Conservation (phyloP, 208 protist genomes). For the Balamuthia mandrillaris region DNA sequence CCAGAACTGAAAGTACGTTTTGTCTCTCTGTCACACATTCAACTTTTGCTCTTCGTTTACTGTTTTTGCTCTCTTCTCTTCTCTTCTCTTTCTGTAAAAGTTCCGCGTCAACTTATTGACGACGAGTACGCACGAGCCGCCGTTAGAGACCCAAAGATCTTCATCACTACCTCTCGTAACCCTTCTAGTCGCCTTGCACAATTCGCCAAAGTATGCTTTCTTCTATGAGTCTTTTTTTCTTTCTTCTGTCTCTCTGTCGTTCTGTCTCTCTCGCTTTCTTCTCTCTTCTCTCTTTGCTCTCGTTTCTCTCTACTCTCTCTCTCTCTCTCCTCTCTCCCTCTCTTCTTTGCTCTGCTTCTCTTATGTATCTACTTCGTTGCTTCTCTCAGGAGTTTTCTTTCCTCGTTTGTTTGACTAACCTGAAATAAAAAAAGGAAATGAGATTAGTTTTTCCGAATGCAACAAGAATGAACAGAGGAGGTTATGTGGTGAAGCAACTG, state of each 20-base stretch:
- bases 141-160: slow-evolving; percentile 91
- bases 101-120: no score
- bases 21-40: not conserved
- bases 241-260: no score
- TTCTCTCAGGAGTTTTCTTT: no score
- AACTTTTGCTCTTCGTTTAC: not conserved
- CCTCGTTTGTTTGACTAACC: no score
- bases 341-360: no score
- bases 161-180: slow-evolving; percentile 97
- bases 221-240: no score
- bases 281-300: not conserved
- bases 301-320: not conserved
- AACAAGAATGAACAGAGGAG: slow-evolving; percentile 95
- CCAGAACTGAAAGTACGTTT: slow-evolving; percentile 8
- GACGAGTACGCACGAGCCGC: slow-evolving; percentile 96
- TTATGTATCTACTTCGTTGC: no score
- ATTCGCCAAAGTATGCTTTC: slow-evolving; percentile 97
- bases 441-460: slow-evolving; percentile 96
- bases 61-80: not conserved
- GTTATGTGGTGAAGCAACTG: slow-evolving; percentile 86
- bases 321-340: not conserved
- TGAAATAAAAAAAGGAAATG: no score
- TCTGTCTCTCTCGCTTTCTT: not conserved
- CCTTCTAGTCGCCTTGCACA: slow-evolving; percentile 90
- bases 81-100: no score